phyloP scores from a whole-genome alignment of 2,329 filamentous ascomycete genomes.

The Aurifilum marmelostoma region DNA sequence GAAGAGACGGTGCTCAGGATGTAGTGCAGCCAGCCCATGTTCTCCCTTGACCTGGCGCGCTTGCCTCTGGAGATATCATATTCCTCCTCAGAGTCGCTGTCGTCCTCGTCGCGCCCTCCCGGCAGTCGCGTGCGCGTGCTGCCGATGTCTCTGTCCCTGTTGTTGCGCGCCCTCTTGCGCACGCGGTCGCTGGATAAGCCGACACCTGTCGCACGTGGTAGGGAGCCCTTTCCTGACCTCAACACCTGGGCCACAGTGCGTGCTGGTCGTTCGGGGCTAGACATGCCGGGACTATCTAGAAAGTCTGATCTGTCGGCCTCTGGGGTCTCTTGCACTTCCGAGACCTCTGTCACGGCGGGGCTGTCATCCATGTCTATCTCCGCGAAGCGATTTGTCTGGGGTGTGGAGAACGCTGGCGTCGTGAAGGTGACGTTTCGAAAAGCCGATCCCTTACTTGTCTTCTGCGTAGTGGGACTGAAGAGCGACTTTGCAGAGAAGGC shows the following conservation, averaged over 20 bases:
- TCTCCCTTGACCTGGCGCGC: slow-evolving; percentile 34
- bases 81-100: slow-evolving; percentile 44
- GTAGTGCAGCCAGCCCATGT: slow-evolving; percentile 44
- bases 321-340: slow-evolving; percentile 57
- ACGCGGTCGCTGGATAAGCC: slow-evolving; percentile 48
- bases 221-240: slow-evolving; percentile 66
- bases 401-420: slow-evolving; percentile 50
- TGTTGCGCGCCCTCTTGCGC: slow-evolving; percentile 58
- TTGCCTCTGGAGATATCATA: slow-evolving; percentile 34
- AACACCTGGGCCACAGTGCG: slow-evolving; percentile 32
- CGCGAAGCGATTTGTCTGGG: slow-evolving; percentile 57
- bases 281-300: slow-evolving; percentile 16
- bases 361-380: slow-evolving; percentile 64
- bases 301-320: slow-evolving; percentile 50
- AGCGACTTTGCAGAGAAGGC: slow-evolving; percentile 47
- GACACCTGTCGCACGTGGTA: slow-evolving; percentile 52
- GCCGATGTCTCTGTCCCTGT: slow-evolving; percentile 56
- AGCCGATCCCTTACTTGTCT: slow-evolving; percentile 49
- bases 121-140: slow-evolving; percentile 50
- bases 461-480: slow-evolving; percentile 49
- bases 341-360: slow-evolving; percentile 56
- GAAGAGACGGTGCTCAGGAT: slow-evolving; percentile 58
- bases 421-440: slow-evolving; percentile 66
- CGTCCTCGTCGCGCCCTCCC: slow-evolving; percentile 54
- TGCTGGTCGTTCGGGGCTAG: slow-evolving; percentile 38